Base-by-base conservation (phyloP, 768 basidiomycete species). In the Crepidotus variabilis region DNA sequence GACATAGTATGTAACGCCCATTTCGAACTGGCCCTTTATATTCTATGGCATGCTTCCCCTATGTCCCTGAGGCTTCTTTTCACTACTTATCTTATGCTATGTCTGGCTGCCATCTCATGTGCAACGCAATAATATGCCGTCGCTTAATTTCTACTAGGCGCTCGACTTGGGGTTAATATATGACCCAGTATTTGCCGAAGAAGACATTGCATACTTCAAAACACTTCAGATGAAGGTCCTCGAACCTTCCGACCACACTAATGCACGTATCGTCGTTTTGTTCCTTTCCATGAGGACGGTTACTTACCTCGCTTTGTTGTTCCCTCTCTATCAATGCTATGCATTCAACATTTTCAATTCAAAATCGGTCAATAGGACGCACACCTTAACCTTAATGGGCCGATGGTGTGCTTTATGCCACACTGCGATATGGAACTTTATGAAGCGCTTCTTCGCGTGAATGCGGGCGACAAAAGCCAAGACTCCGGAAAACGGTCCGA, bases 381-480 rank as follows among this genome's bases (percentile, higher is more conserved):
- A 43, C 62, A 60, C 39, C 71, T 77, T 61, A 55, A 65, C 24
- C 56, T 77, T 33, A 57, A 67, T 32, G 64, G 55, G 20, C 82
- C 84, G 60, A 88, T 87, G 48, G 73, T 92, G 54, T 73, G 85
- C 53, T 90, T 82, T 71, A 89, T 90, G 87, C 89, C 88, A 20
- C 89, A 91, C 68, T 90, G 90, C 66, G 87, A 88, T 64, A 65
- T 87, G 68, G 78, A 77, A 58, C 75, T 91, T 23, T 88, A 90
- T 67, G 87, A 92, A 65, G 76, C 71, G 60, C 64, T 90, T 47
- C 69, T 91, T 54, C 76, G 77, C 56, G 76, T 77, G 11, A 90
- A 58, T 36, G 18, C 36, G 13, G 16, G 34, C n/a, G 39, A 47
- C 54, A 55, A 34, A 23, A 28, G 28, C 28, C 28, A 28, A 28